Base-by-base conservation (phyloP, 2,329 filamentous ascomycete genomes). In the Parafenestella ontariensis region DNA sequence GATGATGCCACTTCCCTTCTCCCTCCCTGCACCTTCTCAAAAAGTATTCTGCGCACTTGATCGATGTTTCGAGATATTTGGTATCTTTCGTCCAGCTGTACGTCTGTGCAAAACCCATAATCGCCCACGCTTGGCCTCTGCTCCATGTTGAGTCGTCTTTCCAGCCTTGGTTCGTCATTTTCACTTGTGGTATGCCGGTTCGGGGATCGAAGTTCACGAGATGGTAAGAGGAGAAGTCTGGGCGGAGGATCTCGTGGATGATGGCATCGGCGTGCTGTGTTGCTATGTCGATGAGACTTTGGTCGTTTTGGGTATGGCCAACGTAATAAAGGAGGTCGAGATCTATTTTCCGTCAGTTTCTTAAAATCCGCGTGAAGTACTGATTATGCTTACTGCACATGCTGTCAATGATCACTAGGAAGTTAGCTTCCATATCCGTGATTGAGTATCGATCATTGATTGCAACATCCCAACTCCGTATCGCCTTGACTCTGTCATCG, bases 71-170 rank as follows among this genome's bases (percentile, higher is more conserved):
- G 0, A 82, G 70, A 52, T 81, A 82, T 1, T 68, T 69, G 0
- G 33, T 37, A 23, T 80, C 76, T 10, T 72, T 70, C 0, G 82
- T 83, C 79, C 81, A 83, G n/a, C 61, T 59, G 47, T 80, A 82
- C 0, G 77, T 77, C 59, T 82, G 76, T 0, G 76, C 76, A 49
- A 82, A 83, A 0, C 81, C 81, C 43, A 77, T 73, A 2, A 83
- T 78, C 0, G 77, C 76, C 81, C 81, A 83, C 0, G 79, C 79
- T 51, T 83, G 81, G 0, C 81, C 81, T 3, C 81, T 73, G 5
- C 76, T 69, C 81, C 81, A 83, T 9, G 76, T 80, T 0, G 77
- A 81, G 1, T 64, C 63, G 46, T 82, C 77, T 1, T 62, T 64
- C 61, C 76, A 77, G 0, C 81, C 81, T 59, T 83, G 81, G 43